Evolutionary conservation across 495 filamentous ascomycete genomes (phyloP), one percentile per base, ranked within the genome.

Genomic region (Talaromyces ruber): DNA sequence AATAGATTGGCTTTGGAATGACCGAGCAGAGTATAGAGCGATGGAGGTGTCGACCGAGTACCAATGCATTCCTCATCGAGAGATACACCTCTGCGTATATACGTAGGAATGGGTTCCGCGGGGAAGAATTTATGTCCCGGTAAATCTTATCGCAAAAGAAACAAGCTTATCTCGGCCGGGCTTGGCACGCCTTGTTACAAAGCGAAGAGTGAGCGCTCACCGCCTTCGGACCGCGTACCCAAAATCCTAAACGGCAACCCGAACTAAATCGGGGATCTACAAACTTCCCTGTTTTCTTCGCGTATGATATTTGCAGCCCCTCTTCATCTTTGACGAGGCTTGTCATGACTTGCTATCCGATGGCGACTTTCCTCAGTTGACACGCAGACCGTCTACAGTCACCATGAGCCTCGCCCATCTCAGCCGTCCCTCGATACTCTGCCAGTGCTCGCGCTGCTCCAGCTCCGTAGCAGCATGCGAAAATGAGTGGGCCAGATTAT

Each of bases 401-500:
- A 72, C n/a, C 30, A 78, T 78, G 76, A 75, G 75, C 64, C 64
- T 80, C 12, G 67, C 71, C 43, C 66, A 64, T 59, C 69, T 79
- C 4, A 76, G 72, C 21, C 69, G 76, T 22, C 76, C 77, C 5
- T 74, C 75, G 26, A 74, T 80, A 5, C 59, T 78, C 11, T 73
- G 72, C 57, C 75, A 77, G 64, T 80, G 77, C 62, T 67, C 68
- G 24, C 70, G 75, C 43, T 80, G 77, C 63, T 78, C 75, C 25
- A 80, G 77, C 64, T 78, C 77, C 22, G 68, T 80, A 59, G 77
- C 77, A 1, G 77, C 70, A 14, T 68, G 78, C 45, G 77, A 80
- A 68, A 80, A 80, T 58, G 77, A 80, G 63, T 80, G 77, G 77
- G 75, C 73, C 9, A 75, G 71, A 51, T 63, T 80, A 7, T 79